Conservation (phyloP, 306 rosid species). For the Lathyrus sativus region DNA sequence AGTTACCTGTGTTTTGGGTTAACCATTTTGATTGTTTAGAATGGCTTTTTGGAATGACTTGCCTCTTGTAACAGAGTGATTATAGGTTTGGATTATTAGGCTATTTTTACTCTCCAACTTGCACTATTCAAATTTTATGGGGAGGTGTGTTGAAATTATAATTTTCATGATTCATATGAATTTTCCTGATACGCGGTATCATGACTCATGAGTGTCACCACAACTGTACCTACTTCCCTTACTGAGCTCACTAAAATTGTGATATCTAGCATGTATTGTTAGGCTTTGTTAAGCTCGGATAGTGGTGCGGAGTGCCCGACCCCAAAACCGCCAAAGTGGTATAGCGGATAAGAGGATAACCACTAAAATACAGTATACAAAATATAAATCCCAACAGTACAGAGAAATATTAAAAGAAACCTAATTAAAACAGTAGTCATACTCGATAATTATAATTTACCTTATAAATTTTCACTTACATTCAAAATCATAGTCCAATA, state of each 20-base stretch:
- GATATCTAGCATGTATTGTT: background rate
- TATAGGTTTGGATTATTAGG: background rate
- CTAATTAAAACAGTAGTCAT: background rate
- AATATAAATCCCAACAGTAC: background rate
- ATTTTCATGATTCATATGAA: background rate
- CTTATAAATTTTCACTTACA: background rate
- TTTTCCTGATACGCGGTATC: constrained; percentile 17
- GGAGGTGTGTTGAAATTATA: background rate
- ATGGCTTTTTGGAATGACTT: constrained; percentile 3
- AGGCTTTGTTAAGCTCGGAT: background rate
- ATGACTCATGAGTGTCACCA: background rate
- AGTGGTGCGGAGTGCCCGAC: background rate
- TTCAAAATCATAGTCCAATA: background rate
- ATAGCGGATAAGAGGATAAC: background rate
- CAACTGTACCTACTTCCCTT: background rate
- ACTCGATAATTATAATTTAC: too few species aligned
- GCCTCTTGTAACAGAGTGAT: background rate
- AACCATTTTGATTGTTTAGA: background rate
- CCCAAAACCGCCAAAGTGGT: background rate
- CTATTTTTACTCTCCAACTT: constrained; percentile 11
- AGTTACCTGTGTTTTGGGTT: background rate
- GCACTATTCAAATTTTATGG: background rate
- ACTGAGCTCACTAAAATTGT: background rate
- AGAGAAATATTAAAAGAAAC: background rate
- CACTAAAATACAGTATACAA: background rate